Evolutionary conservation across 2,329 filamentous ascomycete genomes (phyloP), one percentile per base, ranked within the genome.

Genomic region (Fusarium foetens): DNA sequence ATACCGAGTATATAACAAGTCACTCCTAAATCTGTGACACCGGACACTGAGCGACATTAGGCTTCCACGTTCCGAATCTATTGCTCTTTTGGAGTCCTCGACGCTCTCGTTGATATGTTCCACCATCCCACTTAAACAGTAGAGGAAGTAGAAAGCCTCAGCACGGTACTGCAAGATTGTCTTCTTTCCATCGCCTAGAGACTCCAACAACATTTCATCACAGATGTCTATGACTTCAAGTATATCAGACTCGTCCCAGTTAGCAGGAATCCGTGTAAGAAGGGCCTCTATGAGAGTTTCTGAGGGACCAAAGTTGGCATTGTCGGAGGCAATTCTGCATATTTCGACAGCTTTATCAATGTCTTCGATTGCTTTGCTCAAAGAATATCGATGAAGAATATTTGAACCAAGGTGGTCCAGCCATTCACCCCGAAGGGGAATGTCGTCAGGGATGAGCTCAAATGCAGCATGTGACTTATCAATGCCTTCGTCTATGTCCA

Each of bases 261-360:
- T 31, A 1, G 33, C 25, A 8, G 21, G 10, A 1, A 52, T 29
- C 1, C 35, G 19, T 1, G 9, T 7, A 10, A 58, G 35, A 1
- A 53, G 21, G 3, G 33, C 21, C 7, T 52, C 33, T 2, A 58
- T 13, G 0, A 58, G 35, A 3, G 8, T 52, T 6, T 46, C 33
- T 6, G 33, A 21, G 2, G 17, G 33, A 7, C 23, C 55, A 6
- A 16, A 39, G 3, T 29, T 3, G 9, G 3, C 17, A 19, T 52
- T 16, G 0, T 25, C 13, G 0, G 12, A n/a, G 0, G 25, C 43
- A 8, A 4, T 19, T 11, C 14, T 31, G 33, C 55, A 39, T 12
- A 33, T 31, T 0, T 25, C 2, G 17, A 53, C 17, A 2, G 55
- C 33, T 31, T 52, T 39, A 1, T 53, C 25, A 16, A 52, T 6